Base-by-base conservation (phyloP, 208 protist species). In the Leishmania amazonensis region DNA sequence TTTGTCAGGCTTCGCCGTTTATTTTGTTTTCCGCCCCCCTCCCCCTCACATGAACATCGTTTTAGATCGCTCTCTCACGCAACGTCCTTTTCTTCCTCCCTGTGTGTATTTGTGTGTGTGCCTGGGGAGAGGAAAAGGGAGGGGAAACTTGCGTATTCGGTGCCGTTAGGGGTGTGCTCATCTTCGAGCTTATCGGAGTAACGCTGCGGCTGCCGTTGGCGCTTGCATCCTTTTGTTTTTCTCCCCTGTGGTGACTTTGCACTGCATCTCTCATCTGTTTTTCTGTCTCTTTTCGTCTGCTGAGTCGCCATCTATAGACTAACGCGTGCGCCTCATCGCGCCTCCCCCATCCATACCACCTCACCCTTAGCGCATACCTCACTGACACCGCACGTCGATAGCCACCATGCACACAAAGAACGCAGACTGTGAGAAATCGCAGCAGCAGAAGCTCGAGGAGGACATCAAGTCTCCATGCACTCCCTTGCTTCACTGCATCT, bases 391-490 rank as follows among this genome's bases (percentile, higher is more conserved):
- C 70, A 51, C 38, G 70, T 8, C 24, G 7, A 28, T 74, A 15
- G 70, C 24, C 70, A 38, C 40, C 40, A 74, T 76, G 73, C 73
- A 31, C 19, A 47, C 49, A 62, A 76, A 47, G 40, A 17, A 11
- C 9, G 15, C 51, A 5, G 28, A 7, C 35, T 76, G 31, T 40
- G 19, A n/a, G 13, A 24, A 76, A 62, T 64, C 73, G 57, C 8
- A 51, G 58, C 57, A 70, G 71, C 64, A 81, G 45, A 13, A 19
- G 21, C 54, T 47, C 28, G 40, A 78, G 6, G 57, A 45, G 53
- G 75, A 53, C 24, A 31, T 6, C 54, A 67, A 78, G 54, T 81
- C 81, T 42, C 81, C 81, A 4, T 78, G 71, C 76, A 85, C 81
- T 31, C 81, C 76, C 11, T 65, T 76, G 1, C 45, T 73, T 31